Evolutionary conservation across 2,329 filamentous ascomycete genomes (phyloP).

Genomic region (Alternaria sp.): DNA sequence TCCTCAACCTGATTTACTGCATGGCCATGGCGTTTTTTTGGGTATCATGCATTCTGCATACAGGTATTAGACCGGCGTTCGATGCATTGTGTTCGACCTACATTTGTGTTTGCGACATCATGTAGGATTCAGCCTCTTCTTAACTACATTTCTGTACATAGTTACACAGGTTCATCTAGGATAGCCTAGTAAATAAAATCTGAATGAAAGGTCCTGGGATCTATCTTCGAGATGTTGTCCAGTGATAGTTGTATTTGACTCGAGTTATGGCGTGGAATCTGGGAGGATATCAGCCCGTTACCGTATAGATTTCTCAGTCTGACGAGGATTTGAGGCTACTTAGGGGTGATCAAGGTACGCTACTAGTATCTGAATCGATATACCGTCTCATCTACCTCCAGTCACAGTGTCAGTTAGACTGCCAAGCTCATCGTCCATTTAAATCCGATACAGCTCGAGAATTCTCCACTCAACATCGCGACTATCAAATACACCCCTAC

Average conservation of each 20-base stretch:
- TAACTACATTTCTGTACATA: slow-evolving; percentile 11
- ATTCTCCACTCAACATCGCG: not conserved
- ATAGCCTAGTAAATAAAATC: not conserved
- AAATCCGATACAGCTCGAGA: not conserved
- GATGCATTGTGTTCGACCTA: not conserved
- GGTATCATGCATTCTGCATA: not conserved
- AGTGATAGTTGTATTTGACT: not conserved
- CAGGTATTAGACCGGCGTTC: slow-evolving; percentile 10
- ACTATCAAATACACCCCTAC: not conserved
- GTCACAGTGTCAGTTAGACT: slow-evolving; percentile 1
- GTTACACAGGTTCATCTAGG: not conserved
- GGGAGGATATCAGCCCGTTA: not conserved
- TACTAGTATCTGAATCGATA: not conserved
- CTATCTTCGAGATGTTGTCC: not conserved
- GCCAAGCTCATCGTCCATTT: slow-evolving; percentile 12
- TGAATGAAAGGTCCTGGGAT: not conserved
- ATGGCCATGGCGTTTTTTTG: slow-evolving; percentile 17
- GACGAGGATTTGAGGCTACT: not conserved
- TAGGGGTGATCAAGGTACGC: not conserved
- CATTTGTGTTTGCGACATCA: not conserved
- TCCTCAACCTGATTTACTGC: slow-evolving; percentile 8
- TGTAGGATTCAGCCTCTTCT: not conserved
- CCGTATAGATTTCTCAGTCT: too few species aligned
- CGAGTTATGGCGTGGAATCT: too few species aligned
- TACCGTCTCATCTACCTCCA: not conserved